phyloP scores from a whole-genome alignment of 306 rosid genomes.

The Fagus crenata region DNA sequence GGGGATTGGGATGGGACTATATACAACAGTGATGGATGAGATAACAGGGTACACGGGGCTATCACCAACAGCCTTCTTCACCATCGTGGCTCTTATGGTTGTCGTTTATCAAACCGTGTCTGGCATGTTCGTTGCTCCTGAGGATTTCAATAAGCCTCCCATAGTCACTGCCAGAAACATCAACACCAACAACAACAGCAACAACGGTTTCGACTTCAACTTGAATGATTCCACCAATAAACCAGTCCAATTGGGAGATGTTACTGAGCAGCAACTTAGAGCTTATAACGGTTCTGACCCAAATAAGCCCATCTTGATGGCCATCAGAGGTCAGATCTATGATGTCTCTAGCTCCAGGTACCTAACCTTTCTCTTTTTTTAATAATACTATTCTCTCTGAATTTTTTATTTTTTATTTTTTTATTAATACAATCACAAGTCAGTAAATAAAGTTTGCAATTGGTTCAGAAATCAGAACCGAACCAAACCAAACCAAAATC shows the following conservation, averaged over 20 bases:
- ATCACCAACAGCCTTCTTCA: slow-evolving; percentile 76
- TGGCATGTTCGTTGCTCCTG: slow-evolving; percentile 71
- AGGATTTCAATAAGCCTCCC: slow-evolving; percentile 77
- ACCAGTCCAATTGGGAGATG: slow-evolving; percentile 56
- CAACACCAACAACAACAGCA: background rate
- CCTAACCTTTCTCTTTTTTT: background rate
- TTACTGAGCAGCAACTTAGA: slow-evolving; percentile 58
- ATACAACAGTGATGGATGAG: slow-evolving; percentile 52
- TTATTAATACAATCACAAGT: too few species aligned
- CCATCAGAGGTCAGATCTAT: slow-evolving; percentile 73
- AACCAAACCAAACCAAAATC: too few species aligned
- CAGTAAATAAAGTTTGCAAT: too few species aligned
- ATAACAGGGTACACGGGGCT: slow-evolving; percentile 57
- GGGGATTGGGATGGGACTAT: slow-evolving; percentile 39
- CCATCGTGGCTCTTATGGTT: slow-evolving; percentile 56
- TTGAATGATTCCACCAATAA: background rate
- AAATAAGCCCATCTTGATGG: slow-evolving; percentile 59
- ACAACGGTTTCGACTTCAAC: slow-evolving; percentile 22
- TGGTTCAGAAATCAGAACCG: too few species aligned
- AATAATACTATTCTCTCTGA: too few species aligned
- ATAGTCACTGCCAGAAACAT: slow-evolving; percentile 22
- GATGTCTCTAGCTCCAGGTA: slow-evolving; percentile 80
- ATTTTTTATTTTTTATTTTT: too few species aligned
- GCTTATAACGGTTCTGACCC: slow-evolving; percentile 64
- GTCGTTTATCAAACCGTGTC: slow-evolving; percentile 59